A percentile compares a stretch with the other conserved stretches of the same genome.
These are phyloP conservation scores for Trichoderma atrobrunneum DNA, from an alignment of 2,329 filamentous ascomycete genomes.

Conservation along the genomic window DNA sequence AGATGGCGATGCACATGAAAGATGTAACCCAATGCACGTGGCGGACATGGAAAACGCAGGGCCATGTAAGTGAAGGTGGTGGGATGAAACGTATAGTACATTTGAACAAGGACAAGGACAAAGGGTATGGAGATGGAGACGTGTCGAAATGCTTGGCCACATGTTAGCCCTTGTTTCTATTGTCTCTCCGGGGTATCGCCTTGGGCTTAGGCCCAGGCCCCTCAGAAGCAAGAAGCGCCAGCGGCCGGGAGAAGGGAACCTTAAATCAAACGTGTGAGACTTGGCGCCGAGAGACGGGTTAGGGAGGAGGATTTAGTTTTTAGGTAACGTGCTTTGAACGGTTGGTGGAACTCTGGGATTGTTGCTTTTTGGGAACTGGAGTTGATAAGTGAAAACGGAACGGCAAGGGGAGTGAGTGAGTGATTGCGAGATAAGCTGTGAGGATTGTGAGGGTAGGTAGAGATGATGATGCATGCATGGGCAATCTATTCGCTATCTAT, in stretches of 20 bases:
- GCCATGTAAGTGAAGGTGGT: background rate
- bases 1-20: background rate
- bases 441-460: background rate
- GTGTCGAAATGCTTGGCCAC: slow-evolving; percentile 1
- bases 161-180: background rate
- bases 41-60: background rate
- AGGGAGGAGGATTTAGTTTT: background rate
- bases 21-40: slow-evolving; percentile 15
- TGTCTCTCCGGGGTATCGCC: background rate
- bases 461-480: background rate
- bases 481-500: background rate
- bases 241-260: slow-evolving; percentile 9
- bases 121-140: background rate
- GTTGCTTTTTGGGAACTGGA: background rate
- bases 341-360: slow-evolving; percentile 8
- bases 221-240: background rate
- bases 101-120: background rate
- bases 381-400: background rate
- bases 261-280: slow-evolving; percentile 18
- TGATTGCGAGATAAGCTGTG: background rate
- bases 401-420: background rate
- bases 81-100: background rate
- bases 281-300: background rate
- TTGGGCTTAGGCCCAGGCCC: background rate
- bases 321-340: background rate